Conservation (phyloP, 768 basidiomycete genomes). For the Panaeolus papilionaceus region DNA sequence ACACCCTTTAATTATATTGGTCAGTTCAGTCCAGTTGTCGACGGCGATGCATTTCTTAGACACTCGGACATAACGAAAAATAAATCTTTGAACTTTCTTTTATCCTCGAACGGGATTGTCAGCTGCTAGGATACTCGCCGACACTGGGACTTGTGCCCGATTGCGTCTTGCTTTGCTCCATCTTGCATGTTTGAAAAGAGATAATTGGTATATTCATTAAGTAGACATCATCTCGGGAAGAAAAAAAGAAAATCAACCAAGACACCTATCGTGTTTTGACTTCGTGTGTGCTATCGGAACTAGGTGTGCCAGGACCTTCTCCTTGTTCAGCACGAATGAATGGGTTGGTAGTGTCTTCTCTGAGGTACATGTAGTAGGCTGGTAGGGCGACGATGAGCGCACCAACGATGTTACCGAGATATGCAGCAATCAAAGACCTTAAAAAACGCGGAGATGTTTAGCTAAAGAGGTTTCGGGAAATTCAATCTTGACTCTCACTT, state of each 20-base stretch:
- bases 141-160: too few species aligned
- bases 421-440: constrained; percentile 68
- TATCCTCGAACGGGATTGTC: too few species aligned
- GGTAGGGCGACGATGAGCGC: constrained; percentile 70
- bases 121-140: too few species aligned
- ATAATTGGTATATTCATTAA: neutral
- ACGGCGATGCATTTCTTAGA: too few species aligned
- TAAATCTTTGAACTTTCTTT: too few species aligned
- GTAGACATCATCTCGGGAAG: neutral
- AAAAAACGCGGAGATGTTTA: neutral
- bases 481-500: constrained; percentile 50
- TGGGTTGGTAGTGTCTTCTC: constrained; percentile 35
- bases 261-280: neutral
- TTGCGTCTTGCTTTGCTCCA: neutral
- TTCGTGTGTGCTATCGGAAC: constrained; percentile 1
- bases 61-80: too few species aligned
- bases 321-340: constrained; percentile 6
- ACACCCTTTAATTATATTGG: too few species aligned
- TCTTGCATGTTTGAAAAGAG: neutral
- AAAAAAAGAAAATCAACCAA: neutral
- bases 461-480: neutral
- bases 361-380: constrained; percentile 66
- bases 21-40: too few species aligned
- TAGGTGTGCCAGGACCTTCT: constrained; percentile 4
- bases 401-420: constrained; percentile 72